phyloP scores from a whole-genome alignment of 2,329 filamentous ascomycete species.

The Nemania sp. region DNA sequence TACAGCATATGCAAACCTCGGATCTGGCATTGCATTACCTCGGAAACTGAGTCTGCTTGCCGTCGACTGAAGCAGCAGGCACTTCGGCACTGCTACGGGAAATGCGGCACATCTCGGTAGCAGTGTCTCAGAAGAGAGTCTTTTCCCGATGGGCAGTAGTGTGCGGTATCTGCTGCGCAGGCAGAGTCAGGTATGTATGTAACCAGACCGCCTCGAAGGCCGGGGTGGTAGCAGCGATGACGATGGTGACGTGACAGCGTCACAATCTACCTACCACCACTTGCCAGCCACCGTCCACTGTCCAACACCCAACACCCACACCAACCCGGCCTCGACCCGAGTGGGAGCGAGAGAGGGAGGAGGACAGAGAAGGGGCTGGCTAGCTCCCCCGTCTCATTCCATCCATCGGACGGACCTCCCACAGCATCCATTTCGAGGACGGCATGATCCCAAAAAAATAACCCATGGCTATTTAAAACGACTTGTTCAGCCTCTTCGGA shows the following conservation, averaged over 20 bases:
- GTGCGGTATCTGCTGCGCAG: constrained; percentile 6
- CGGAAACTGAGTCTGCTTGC: not conserved
- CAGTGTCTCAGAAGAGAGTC: constrained; percentile 11
- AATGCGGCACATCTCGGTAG: constrained; percentile 19
- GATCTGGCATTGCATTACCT: constrained; percentile 27
- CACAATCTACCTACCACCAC: not conserved
- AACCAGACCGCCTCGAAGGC: constrained; percentile 7
- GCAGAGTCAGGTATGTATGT: no score
- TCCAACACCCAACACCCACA: no score
- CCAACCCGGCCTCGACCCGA: constrained; percentile 7
- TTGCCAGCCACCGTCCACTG: constrained; percentile 1
- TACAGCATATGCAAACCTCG: constrained; percentile 26
- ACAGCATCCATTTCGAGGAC: constrained; percentile 2
- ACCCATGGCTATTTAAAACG: constrained; percentile 21
- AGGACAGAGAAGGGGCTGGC: not conserved
- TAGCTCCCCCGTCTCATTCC: not conserved
- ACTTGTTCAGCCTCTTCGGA: constrained; percentile 33
- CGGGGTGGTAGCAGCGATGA: not conserved
- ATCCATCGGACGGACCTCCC: not conserved
- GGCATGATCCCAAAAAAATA: not conserved
- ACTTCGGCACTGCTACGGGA: constrained; percentile 2
- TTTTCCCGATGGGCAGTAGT: constrained; percentile 9
- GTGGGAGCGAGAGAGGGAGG: not conserved
- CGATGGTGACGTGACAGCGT: constrained; percentile 11
- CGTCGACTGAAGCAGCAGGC: constrained; percentile 1